Evolutionary conservation across 2,329 filamentous ascomycete species (phyloP).

Genomic region (Cladosporium velox): DNA sequence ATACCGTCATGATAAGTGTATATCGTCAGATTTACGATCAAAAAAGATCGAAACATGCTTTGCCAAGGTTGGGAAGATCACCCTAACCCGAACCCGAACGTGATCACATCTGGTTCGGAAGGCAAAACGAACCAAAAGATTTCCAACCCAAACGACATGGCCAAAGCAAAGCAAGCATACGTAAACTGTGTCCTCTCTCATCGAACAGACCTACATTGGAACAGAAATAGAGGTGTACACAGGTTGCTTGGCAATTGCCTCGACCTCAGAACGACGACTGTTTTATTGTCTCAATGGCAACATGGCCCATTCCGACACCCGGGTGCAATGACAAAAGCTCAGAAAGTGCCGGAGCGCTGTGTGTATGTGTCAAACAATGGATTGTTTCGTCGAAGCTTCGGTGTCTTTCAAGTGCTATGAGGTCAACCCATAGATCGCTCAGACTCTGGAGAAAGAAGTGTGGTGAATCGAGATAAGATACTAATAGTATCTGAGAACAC

Average conservation of each 20-base stretch:
- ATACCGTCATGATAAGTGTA: rapidly evolving
- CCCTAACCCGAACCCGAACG: not conserved
- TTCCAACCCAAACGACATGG: not conserved
- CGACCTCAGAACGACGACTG: not conserved
- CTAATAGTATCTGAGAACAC: not conserved
- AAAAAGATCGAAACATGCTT: not conserved
- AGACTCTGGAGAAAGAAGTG: not conserved
- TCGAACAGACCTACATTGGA: not conserved
- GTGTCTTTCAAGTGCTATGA: not conserved
- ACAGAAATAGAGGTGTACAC: not conserved
- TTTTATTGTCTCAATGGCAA: not conserved
- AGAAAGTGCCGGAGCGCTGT: not conserved
- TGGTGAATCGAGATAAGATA: no score
- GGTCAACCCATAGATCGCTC: not conserved
- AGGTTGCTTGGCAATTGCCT: not conserved
- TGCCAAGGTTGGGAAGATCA: not conserved
- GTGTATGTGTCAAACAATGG: not conserved
- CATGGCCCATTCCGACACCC: not conserved
- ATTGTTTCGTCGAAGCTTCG: not conserved
- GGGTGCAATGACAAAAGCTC: not conserved
- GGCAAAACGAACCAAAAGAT: not conserved
- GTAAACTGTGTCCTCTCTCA: not conserved
- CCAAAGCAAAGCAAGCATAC: not conserved
- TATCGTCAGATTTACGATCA: not conserved
- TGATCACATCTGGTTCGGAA: not conserved